Conservation (phyloP, 257 asterid species). For the Haberlea rhodopensis region DNA sequence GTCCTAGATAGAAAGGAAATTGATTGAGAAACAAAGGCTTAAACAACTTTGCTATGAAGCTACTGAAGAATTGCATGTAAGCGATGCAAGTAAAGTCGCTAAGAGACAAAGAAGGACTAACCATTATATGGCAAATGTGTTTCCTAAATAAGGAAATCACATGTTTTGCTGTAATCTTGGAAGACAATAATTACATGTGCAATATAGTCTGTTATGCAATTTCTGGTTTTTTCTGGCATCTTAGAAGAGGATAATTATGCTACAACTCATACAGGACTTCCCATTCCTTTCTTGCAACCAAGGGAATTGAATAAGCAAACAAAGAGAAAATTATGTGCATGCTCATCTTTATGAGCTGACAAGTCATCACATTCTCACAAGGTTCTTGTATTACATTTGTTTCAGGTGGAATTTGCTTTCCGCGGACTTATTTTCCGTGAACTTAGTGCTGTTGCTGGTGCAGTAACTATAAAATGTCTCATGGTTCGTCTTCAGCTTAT, state of each 20-base stretch:
- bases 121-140: not conserved
- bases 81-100: not conserved
- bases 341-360: slow-evolving; percentile 13
- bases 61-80: slow-evolving; percentile 15
- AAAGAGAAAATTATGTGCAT: not conserved
- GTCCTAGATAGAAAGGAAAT: slow-evolving; percentile 4
- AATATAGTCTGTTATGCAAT: not conserved
- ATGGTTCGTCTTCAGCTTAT: slow-evolving; percentile 61
- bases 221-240: not conserved
- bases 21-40: slow-evolving; percentile 7
- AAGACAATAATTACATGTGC: too few species aligned
- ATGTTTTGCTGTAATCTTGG: not conserved
- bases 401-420: slow-evolving; percentile 69
- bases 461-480: slow-evolving; percentile 88
- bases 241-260: not conserved
- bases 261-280: not conserved
- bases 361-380: slow-evolving; percentile 19
- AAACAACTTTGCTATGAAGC: slow-evolving; percentile 5
- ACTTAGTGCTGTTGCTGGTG: slow-evolving; percentile 92
- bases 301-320: not conserved
- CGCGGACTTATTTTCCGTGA: slow-evolving; percentile 69
- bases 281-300: not conserved
- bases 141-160: too few species aligned
- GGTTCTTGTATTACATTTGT: slow-evolving; percentile 20
- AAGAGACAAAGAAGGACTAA: not conserved